Evolutionary conservation across 495 filamentous ascomycete genomes (phyloP).

Genomic region (Staphylotrichum tortipilum): DNA sequence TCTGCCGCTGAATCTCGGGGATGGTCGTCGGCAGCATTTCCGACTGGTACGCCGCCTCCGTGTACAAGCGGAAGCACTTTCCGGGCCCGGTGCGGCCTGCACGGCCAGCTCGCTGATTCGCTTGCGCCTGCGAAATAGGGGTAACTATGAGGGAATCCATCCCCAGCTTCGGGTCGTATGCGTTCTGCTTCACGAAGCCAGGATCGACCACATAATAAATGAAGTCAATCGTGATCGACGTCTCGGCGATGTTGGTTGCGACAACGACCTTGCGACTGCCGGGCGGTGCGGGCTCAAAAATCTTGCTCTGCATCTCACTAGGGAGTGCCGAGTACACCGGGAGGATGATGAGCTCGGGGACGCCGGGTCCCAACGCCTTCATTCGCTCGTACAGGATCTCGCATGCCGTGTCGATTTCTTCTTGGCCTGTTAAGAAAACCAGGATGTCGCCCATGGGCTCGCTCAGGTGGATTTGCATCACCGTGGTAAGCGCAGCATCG

Average conservation of each 20-base stretch:
- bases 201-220: slow-evolving; percentile 98
- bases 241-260: slow-evolving; percentile 97
- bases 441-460: slow-evolving; percentile 90
- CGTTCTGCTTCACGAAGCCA: slow-evolving; percentile 96
- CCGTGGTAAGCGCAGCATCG: slow-evolving; percentile 87
- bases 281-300: slow-evolving; percentile 87
- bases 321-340: slow-evolving; percentile 92
- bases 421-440: slow-evolving; percentile 91
- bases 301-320: slow-evolving; percentile 85
- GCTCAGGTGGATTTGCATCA: slow-evolving; percentile 95
- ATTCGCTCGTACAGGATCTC: slow-evolving; percentile 92
- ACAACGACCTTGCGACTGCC: slow-evolving; percentile 93
- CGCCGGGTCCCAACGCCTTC: slow-evolving; percentile 85
- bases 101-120: slow-evolving; percentile 87
- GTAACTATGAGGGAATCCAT: slow-evolving; percentile 96
- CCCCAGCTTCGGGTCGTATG: slow-evolving; percentile 91
- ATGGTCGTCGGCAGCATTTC: slow-evolving; percentile 96
- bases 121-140: slow-evolving; percentile 92
- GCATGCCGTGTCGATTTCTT: slow-evolving; percentile 94
- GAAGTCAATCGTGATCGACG: slow-evolving; percentile 92
- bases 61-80: slow-evolving; percentile 94
- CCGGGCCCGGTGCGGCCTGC: slow-evolving; percentile 92
- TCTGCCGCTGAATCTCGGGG: slow-evolving; percentile 94
- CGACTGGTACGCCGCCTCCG: slow-evolving; percentile 87
- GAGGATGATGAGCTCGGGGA: slow-evolving; percentile 86